phyloP scores from a whole-genome alignment of 2,329 filamentous ascomycete genomes.

The Cladosporium halotolerans region DNA sequence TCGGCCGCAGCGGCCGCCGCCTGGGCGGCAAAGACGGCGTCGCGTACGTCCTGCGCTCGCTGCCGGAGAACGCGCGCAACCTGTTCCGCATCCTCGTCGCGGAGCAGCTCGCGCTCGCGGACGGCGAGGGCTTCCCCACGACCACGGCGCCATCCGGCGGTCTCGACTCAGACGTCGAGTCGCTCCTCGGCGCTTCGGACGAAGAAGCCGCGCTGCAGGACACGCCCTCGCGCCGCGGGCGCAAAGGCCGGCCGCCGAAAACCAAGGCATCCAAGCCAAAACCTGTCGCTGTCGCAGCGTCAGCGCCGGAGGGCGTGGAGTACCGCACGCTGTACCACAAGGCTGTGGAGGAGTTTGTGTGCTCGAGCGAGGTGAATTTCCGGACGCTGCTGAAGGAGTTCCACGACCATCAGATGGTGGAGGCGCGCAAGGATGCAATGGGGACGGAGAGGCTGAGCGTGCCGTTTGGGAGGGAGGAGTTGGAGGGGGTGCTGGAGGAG shows the following conservation, averaged over 20 bases:
- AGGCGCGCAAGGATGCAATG: slow-evolving; percentile 74
- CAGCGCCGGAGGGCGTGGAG: slow-evolving; percentile 61
- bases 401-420: slow-evolving; percentile 96
- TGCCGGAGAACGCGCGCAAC: slow-evolving; percentile 87
- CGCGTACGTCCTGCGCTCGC: slow-evolving; percentile 77
- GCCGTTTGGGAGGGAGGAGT: slow-evolving; percentile 79
- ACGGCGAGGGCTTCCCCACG: slow-evolving; percentile 46
- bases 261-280: slow-evolving; percentile 14
- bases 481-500: slow-evolving; percentile 85
- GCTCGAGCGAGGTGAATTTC: slow-evolving; percentile 93
- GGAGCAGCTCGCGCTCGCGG: slow-evolving; percentile 66
- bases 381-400: slow-evolving; percentile 93
- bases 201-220: slow-evolving; percentile 26
- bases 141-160: slow-evolving; percentile 15
- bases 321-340: slow-evolving; percentile 91
- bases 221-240: slow-evolving; percentile 22
- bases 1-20: slow-evolving; percentile 72
- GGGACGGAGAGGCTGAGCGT: slow-evolving; percentile 82
- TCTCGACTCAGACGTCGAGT: slow-evolving; percentile 27
- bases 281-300: neutral
- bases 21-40: slow-evolving; percentile 88
- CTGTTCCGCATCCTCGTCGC: slow-evolving; percentile 79
- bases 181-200: slow-evolving; percentile 21
- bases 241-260: slow-evolving; percentile 20
- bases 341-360: slow-evolving; percentile 93